These are phyloP conservation scores for Crithidia fasciculata DNA, from an alignment of 208 protist species.

Conservation along the genomic window DNA sequence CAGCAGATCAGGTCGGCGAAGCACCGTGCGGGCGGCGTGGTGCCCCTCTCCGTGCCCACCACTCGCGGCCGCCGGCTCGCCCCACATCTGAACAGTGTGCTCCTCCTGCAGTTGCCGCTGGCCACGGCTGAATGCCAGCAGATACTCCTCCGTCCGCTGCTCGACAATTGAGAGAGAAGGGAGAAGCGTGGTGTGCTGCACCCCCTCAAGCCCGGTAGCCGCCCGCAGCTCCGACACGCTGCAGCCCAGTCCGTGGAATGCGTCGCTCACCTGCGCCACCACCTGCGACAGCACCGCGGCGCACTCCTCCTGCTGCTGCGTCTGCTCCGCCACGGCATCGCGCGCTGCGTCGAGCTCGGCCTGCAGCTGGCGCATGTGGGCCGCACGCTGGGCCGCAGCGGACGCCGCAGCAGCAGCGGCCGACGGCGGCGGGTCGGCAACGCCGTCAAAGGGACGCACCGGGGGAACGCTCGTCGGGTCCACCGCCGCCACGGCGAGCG, in stretches of 20 bases:
- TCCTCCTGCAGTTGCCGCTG: conserved; percentile 25
- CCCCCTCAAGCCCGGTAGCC: conserved; percentile 31
- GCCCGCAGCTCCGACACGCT: conserved; percentile 29
- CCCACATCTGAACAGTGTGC: not conserved
- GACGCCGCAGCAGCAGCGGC: conserved; percentile 5
- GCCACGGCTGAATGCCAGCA: conserved; percentile 46
- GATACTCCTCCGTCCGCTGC: conserved; percentile 79
- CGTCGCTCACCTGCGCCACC: conserved; percentile 35
- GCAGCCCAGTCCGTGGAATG: conserved; percentile 64
- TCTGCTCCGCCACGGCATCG: conserved; percentile 28
- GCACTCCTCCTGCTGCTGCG: conserved; percentile 32
- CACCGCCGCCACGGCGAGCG: not conserved
- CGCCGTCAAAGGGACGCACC: not conserved
- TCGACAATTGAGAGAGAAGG: conserved; percentile 68
- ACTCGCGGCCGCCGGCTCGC: not conserved
- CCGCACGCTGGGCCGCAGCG: not conserved
- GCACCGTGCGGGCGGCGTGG: conserved; percentile 40
- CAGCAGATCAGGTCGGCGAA: conserved; percentile 46
- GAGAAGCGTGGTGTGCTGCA: conserved; percentile 39
- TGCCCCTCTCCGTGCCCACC: not conserved
- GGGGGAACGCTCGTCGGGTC: not conserved
- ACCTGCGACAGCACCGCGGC: conserved; percentile 31
- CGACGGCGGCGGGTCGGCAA: not conserved
- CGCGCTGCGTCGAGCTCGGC: conserved; percentile 30
- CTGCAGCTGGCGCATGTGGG: conserved; percentile 26